Evolutionary conservation across 2,329 filamentous ascomycete species (phyloP), one percentile per base, ranked within the genome.

Genomic region (Colletotrichum truncatum): DNA sequence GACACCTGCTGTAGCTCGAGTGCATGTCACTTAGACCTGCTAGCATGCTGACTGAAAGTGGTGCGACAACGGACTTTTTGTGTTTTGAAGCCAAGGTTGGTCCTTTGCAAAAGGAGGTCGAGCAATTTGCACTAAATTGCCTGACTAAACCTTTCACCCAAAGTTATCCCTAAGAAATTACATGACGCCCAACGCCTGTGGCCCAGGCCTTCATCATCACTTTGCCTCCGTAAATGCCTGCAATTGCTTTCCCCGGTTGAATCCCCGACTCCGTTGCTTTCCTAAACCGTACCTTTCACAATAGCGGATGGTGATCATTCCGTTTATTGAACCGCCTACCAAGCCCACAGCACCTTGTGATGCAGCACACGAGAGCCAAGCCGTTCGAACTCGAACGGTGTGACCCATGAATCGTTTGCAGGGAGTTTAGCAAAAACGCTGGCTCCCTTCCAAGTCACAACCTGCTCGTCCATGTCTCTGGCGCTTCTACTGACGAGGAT

Each of bases 381-480:
- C 64, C 93, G 87, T 80, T 98, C 94, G 78, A 95, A 98, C 83
- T 98, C 95, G 72, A 91, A 84, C 48, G 89, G 87, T 12, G 91
- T 91, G 73, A 98, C 93, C 96, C 96, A 99, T 73, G 92, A 96
- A 77, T 99, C 96, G 79, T 98, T 98, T 14, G 93, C 94, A 46
- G 90, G 87, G 71, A 98, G 81, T 80, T 97, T 94, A 3, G 93
- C 94, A 82, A 98, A 99, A 14, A 99, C 94, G 75, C 94, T 97
- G 1, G 93, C 96, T 4, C 96, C 96, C 85, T 99, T 99, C 96
- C 96, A 99, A 8, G 91, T 90, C 56, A 98, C 92, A n/a, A 98
- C 94, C 79, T 98, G 94, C 66, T 96, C 93, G 78, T 99, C 96
- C 82, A 99, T 91, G 72, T 99, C 96, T 72, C 95, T 85, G 0